These are phyloP conservation scores for Beauveria rudraprayagi DNA, from an alignment of 2,329 filamentous ascomycete genomes.

Conservation along the genomic window DNA sequence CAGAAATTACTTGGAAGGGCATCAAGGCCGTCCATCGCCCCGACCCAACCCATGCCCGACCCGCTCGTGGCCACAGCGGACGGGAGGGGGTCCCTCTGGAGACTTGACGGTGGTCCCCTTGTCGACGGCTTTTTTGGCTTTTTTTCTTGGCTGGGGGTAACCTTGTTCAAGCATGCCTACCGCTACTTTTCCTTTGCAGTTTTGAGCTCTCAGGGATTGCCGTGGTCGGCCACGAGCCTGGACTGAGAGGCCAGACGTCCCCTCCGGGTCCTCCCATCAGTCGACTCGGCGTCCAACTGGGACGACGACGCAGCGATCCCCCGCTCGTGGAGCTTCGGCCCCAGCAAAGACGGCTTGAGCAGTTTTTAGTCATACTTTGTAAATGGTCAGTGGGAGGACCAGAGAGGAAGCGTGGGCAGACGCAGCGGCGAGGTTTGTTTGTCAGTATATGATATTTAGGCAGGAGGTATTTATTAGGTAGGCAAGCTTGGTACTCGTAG, in stretches of 20 bases:
- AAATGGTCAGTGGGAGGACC: background rate
- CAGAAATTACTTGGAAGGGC: background rate
- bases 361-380: background rate
- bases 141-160: background rate
- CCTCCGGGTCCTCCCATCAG: slow-evolving; percentile 6
- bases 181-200: background rate
- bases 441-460: too few species aligned
- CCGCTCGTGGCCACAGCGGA: background rate
- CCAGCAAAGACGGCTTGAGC: background rate
- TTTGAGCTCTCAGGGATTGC: background rate
- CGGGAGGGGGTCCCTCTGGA: background rate
- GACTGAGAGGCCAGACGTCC: background rate
- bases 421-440: background rate
- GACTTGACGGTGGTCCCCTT: background rate
- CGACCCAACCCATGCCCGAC: background rate
- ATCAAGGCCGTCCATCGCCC: background rate
- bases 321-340: background rate
- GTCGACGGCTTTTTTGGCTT: background rate
- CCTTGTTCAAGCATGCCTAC: background rate
- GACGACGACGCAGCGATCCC: slow-evolving; percentile 6
- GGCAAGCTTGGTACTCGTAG: background rate
- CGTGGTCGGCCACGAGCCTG: background rate
- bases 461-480: background rate
- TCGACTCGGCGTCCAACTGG: background rate
- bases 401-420: background rate